Conservation (phyloP, 73 alveolate species). For the Blepharisma stoltei region DNA sequence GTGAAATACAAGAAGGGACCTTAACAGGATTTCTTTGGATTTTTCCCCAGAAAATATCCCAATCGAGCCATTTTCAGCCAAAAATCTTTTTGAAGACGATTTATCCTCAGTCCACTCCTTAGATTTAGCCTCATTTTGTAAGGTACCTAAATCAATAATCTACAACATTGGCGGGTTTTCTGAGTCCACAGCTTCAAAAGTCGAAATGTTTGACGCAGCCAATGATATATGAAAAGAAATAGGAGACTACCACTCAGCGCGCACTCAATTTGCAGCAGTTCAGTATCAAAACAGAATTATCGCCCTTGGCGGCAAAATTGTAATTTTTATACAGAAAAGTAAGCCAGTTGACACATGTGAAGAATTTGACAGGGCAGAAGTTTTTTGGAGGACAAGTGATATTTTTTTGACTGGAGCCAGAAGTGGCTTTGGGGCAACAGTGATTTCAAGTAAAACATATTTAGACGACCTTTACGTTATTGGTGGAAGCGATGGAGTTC, state of each 20-base stretch:
- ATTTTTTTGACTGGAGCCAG: constrained; percentile 54
- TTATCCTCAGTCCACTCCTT: neutral
- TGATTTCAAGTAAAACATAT: neutral
- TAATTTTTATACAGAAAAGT: constrained; percentile 36
- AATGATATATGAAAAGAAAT: neutral
- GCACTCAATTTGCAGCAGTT: constrained; percentile 60
- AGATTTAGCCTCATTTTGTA: neutral
- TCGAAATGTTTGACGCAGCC: constrained; percentile 4
- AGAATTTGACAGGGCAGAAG: constrained; percentile 47
- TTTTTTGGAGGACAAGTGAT: constrained; percentile 37
- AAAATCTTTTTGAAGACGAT: neutral
- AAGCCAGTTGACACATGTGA: constrained; percentile 57
- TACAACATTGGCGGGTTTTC: constrained; percentile 8
- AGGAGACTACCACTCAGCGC: neutral
- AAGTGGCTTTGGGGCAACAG: constrained; percentile 76
- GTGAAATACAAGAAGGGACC: no score
- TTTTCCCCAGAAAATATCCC: no score
- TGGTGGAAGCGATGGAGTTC: constrained; percentile 84
- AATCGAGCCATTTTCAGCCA: no score
- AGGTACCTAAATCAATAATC: neutral
- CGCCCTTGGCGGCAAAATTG: constrained; percentile 76
- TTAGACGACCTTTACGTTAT: constrained; percentile 49
- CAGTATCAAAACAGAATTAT: constrained; percentile 37
- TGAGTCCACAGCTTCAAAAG: constrained; percentile 8
- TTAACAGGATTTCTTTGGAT: no score